These are phyloP conservation scores for Nakaseomyces kungkrabaensis DNA, from an alignment of 1,139 yeast species.

Conservation along the genomic window DNA sequence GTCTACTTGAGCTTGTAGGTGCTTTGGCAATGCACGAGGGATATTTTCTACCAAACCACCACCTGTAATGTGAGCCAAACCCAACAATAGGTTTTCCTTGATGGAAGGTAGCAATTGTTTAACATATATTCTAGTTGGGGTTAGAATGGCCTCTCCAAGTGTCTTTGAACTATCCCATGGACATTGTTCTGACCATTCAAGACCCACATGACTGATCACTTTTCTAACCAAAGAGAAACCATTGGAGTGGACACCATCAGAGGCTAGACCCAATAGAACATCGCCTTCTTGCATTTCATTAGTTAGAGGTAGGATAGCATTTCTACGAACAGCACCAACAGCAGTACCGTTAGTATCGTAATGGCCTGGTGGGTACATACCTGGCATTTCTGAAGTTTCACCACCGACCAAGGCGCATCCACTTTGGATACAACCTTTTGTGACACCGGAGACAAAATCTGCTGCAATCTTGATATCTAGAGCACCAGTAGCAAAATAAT, in stretches of 20 bases:
- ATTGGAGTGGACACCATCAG: slow-evolving; percentile 93
- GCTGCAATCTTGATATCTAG: slow-evolving; percentile 78
- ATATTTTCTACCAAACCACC: slow-evolving; percentile 96
- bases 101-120: slow-evolving; percentile 76
- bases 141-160: slow-evolving; percentile 76
- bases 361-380: slow-evolving; percentile 90
- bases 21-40: slow-evolving; percentile 84
- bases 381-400: slow-evolving; percentile 99
- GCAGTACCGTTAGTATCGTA: slow-evolving; percentile 98
- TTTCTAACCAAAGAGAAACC: slow-evolving; percentile 96
- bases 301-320: slow-evolving; percentile 61
- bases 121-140: slow-evolving; percentile 91
- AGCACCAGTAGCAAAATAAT: slow-evolving; percentile 93
- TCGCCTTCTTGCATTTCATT: slow-evolving; percentile 67
- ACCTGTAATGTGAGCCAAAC: slow-evolving; percentile 95
- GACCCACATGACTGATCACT: slow-evolving; percentile 67
- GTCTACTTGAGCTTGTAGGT: slow-evolving; percentile 73
- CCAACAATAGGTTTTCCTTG: slow-evolving; percentile 58
- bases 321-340: slow-evolving; percentile 91
- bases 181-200: slow-evolving; percentile 60
- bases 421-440: slow-evolving; percentile 88
- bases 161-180: slow-evolving; percentile 76
- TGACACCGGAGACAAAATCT: slow-evolving; percentile 88
- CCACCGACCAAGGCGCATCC: slow-evolving; percentile 99
- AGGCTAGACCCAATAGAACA: slow-evolving; percentile 73